These are phyloP conservation scores for Pseudogymnoascus verrucosus DNA, from an alignment of 2,329 filamentous ascomycete genomes.

Conservation along the genomic window DNA sequence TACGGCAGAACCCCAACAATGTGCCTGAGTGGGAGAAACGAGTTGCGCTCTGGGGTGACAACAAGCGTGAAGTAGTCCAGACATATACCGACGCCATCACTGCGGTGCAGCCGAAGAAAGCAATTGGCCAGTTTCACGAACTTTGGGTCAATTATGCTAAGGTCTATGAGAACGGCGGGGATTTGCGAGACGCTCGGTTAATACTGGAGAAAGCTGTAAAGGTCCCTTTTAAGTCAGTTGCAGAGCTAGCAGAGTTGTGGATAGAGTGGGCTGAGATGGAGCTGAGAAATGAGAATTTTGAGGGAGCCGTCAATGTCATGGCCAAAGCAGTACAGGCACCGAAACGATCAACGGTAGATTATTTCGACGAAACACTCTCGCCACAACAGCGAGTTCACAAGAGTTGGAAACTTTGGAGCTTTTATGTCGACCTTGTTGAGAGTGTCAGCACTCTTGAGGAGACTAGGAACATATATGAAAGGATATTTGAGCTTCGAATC, in stretches of 20 bases:
- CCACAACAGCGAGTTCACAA: conserved; percentile 97
- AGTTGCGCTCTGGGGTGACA: conserved; percentile 90
- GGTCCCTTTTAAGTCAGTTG: conserved; percentile 95
- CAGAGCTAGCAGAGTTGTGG: conserved; percentile 96
- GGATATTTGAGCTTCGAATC: conserved; percentile 96
- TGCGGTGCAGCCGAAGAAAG: conserved; percentile 88
- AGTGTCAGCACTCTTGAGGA: conserved; percentile 87
- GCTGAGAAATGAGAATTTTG: conserved; percentile 89
- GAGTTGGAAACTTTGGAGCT: conserved; percentile 99
- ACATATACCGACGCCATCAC: conserved; percentile 94
- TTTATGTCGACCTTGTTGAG: conserved; percentile 96
- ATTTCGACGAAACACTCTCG: conserved; percentile 89
- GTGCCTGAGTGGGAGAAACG: conserved; percentile 96
- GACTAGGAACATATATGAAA: conserved; percentile 88
- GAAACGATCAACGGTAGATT: conserved; percentile 96
- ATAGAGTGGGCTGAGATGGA: conserved; percentile 99
- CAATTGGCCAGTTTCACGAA: conserved; percentile 85
- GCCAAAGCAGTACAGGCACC: conserved; percentile 95
- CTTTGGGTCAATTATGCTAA: conserved; percentile 96
- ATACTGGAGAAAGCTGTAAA: conserved; percentile 98
- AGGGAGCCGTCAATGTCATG: conserved; percentile 92
- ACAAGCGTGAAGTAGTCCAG: conserved; percentile 82
- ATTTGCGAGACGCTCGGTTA: conserved; percentile 74
- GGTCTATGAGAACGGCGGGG: conserved; percentile 85
- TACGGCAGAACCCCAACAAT: conserved; percentile 93